Base-by-base conservation (phyloP, 2,329 filamentous ascomycete genomes). In the Rutstroemia sp. region DNA sequence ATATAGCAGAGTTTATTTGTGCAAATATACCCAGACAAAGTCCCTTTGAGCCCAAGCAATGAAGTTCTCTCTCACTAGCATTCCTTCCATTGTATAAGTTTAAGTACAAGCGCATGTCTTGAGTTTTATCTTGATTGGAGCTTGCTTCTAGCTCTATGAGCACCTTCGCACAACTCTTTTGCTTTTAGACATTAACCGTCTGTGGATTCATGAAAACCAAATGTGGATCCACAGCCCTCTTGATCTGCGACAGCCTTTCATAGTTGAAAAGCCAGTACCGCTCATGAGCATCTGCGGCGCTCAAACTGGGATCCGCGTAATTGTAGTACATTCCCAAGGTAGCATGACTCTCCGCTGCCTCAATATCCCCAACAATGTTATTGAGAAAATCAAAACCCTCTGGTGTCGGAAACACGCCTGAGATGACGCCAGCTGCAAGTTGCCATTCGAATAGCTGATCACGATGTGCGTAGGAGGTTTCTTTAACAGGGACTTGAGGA, bases 321-420 rank as follows among this genome's bases (percentile, higher is more conserved):
- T 64, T 62, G 25, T 58, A 57, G 54, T 64, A 61, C 52, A 59
- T 58, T 6, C 59, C 60, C 16, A 60, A 52, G 3, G 46, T 51
- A 37, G 10, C 12, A 21, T 45, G 25, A 45, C n/a, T 45, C 6
- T 45, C 7, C 12, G 42, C 19, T 14, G 19, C n/a, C 19, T 45
- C 42, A 10, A 45, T 45, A 23, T 25, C 19, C 7, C 7, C 6
- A 17, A 10, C 8, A 45, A 45, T 19, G 19, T 8, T 19, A 25
- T 45, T 23, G 2, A 14, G 42, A 23, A 23, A 25, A 14, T 45
- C 19, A 4, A 45, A 7, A 5, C 5, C 42, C 1, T 45, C 17
- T 19, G 12, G 12, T 3, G 12, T 45, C 21, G 19, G 42, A 10
- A 45, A 45, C 21, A 12, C 12, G 2, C 42, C 19, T 4, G 21